A percentile compares a stretch with the other conserved stretches of the same genome.
Conservation (phyloP, 495 filamentous ascomycete genomes). For the Acidomyces sp. region DNA sequence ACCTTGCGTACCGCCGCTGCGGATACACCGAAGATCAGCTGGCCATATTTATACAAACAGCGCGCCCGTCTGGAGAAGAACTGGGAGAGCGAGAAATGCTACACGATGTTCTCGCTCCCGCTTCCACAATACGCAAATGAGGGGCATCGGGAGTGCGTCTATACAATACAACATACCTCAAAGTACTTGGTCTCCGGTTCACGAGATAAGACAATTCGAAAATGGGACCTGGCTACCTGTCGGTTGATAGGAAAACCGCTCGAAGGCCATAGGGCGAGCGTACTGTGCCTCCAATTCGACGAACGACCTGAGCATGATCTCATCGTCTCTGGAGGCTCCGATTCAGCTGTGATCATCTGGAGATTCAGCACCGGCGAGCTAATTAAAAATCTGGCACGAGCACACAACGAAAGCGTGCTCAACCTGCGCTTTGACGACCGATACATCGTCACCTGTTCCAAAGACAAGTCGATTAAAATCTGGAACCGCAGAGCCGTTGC, state of each 20-base stretch:
- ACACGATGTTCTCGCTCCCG: slow-evolving; percentile 76
- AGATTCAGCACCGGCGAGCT: slow-evolving; percentile 77
- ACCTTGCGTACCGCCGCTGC: not conserved
- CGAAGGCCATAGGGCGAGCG: slow-evolving; percentile 65
- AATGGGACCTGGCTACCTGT: slow-evolving; percentile 79
- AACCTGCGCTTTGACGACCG: slow-evolving; percentile 87
- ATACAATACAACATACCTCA: slow-evolving; percentile 76
- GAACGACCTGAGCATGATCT: slow-evolving; percentile 80
- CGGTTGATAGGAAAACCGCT: slow-evolving; percentile 61
- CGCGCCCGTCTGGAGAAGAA: slow-evolving; percentile 75
- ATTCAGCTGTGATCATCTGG: slow-evolving; percentile 83
- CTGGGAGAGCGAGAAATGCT: slow-evolving; percentile 74
- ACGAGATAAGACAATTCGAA: slow-evolving; percentile 70
- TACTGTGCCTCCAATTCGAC: slow-evolving; percentile 93
- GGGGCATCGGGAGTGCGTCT: slow-evolving; percentile 84
- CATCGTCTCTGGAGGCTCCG: slow-evolving; percentile 86
- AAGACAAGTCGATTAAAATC: slow-evolving; percentile 89
- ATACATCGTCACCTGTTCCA: slow-evolving; percentile 90
- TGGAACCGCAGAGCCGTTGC: slow-evolving; percentile 68
- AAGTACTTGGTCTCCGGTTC: slow-evolving; percentile 89
- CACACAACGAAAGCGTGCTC: slow-evolving; percentile 83
- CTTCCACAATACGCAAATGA: slow-evolving; percentile 69
- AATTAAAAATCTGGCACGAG: slow-evolving; percentile 55
- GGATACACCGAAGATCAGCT: slow-evolving; percentile 46
- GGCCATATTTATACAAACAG: slow-evolving; percentile 83